Conservation (phyloP, 2,329 filamentous ascomycete species). For the Fusarium verrucosum region DNA sequence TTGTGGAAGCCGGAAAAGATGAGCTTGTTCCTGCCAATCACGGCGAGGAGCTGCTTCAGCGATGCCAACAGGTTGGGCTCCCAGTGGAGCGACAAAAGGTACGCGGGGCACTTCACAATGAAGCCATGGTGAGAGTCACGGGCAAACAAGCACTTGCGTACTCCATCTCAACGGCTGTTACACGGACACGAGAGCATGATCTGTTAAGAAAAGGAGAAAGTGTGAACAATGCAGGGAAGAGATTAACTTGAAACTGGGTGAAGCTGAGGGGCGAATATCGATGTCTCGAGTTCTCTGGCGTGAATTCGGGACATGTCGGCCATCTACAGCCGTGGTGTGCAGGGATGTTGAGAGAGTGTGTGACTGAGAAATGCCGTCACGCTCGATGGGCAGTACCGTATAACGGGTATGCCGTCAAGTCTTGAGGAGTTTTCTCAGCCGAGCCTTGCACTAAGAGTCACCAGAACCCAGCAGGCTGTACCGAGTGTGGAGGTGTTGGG, state of each 20-base stretch:
- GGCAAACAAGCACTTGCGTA: constrained; percentile 43
- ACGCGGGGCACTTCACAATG: constrained; percentile 64
- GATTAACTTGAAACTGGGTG: constrained; percentile 20
- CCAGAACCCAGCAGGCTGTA: constrained; percentile 36
- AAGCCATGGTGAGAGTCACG: constrained; percentile 57
- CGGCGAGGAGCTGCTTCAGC: constrained; percentile 55
- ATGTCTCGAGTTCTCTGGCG: constrained; percentile 28
- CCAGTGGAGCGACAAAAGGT: constrained; percentile 57
- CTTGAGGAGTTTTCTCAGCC: constrained; percentile 25
- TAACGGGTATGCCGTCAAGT: constrained; percentile 22
- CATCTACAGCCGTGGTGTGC: constrained; percentile 26
- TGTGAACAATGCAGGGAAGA: constrained; percentile 1
- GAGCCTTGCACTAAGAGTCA: constrained; percentile 30
- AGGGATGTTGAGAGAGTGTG: constrained; percentile 34
- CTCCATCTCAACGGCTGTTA: constrained; percentile 41
- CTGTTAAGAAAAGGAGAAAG: constrained; percentile 4
- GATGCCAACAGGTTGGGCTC: constrained; percentile 60
- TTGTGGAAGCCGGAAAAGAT: constrained; percentile 66
- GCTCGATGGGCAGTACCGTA: constrained; percentile 18
- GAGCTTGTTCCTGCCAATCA: constrained; percentile 66
- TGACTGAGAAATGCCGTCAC: constrained; percentile 42
- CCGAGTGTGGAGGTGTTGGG: constrained; percentile 37
- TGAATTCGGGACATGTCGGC: constrained; percentile 44
- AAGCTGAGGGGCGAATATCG: constrained; percentile 16
- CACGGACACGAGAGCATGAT: constrained; percentile 21